A percentile compares a stretch with the other conserved stretches of the same genome.
Conservation (phyloP, 306 rosid species). For the Casuarina equisetifolia region DNA sequence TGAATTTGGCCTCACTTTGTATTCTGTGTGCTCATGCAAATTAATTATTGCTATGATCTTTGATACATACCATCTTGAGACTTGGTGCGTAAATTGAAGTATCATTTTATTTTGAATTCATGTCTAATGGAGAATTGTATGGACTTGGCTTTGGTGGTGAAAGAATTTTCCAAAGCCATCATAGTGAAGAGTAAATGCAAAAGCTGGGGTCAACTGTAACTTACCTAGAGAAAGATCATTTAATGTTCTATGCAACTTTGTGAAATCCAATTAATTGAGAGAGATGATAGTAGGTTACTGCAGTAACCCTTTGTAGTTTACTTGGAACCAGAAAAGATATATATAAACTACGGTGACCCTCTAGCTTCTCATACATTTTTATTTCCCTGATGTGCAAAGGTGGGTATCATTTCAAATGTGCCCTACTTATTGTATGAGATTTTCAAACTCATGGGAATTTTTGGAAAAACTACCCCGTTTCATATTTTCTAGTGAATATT, state of each 20-base stretch:
- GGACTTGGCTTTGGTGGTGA: constrained; percentile 1
- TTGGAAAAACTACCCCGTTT: neutral
- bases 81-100: neutral
- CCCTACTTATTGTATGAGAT: neutral
- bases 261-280: neutral
- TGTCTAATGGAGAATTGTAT: neutral
- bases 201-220: neutral
- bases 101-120: neutral
- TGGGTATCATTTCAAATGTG: neutral
- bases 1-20: neutral
- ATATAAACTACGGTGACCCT: neutral
- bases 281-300: neutral
- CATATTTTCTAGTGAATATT: neutral
- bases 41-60: neutral
- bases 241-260: neutral
- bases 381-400: neutral
- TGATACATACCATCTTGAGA: neutral
- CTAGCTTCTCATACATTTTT: neutral
- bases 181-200: neutral
- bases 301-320: neutral
- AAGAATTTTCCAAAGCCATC: neutral
- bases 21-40: neutral
- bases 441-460: neutral
- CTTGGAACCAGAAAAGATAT: neutral
- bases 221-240: neutral